Evolutionary conservation across 2,329 filamentous ascomycete species (phyloP).

Genomic region (Paecilomyces formosus): DNA sequence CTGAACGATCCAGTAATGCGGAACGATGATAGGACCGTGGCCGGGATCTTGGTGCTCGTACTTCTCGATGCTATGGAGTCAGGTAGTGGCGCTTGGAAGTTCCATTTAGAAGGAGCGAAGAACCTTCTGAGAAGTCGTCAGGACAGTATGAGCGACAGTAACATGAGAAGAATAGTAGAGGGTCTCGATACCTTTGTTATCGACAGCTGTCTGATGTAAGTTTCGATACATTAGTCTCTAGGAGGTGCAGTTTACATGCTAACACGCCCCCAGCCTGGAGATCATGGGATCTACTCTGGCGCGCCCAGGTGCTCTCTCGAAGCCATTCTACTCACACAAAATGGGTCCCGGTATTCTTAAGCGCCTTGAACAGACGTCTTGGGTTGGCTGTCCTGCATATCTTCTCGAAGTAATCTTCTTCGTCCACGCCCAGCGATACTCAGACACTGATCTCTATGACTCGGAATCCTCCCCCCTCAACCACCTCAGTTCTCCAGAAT

Average conservation of each 20-base stretch:
- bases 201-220: conserved; percentile 30
- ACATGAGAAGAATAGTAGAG: conserved; percentile 17
- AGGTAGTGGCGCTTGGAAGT: conserved; percentile 44
- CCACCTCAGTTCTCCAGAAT: conserved; percentile 22
- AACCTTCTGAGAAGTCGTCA: conserved; percentile 36
- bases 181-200: conserved; percentile 30
- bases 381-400: conserved; percentile 35
- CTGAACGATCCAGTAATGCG: conserved; percentile 19
- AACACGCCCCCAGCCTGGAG: conserved; percentile 21
- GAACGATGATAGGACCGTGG: conserved; percentile 37
- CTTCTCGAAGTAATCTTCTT: conserved; percentile 34
- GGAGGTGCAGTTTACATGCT: not conserved
- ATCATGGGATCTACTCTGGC: conserved; percentile 37
- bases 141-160: conserved; percentile 8
- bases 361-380: conserved; percentile 33
- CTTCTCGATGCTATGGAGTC: conserved; percentile 46
- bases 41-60: conserved; percentile 42
- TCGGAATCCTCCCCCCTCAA: conserved; percentile 17
- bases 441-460: conserved; percentile 16
- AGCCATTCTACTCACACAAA: conserved; percentile 28
- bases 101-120: conserved; percentile 45
- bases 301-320: conserved; percentile 30
- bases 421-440: conserved; percentile 30
- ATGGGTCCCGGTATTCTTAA: conserved; percentile 29
- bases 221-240: not conserved